phyloP scores from a whole-genome alignment of 345 rosid genomes.

The Abelmoschus esculentus region DNA sequence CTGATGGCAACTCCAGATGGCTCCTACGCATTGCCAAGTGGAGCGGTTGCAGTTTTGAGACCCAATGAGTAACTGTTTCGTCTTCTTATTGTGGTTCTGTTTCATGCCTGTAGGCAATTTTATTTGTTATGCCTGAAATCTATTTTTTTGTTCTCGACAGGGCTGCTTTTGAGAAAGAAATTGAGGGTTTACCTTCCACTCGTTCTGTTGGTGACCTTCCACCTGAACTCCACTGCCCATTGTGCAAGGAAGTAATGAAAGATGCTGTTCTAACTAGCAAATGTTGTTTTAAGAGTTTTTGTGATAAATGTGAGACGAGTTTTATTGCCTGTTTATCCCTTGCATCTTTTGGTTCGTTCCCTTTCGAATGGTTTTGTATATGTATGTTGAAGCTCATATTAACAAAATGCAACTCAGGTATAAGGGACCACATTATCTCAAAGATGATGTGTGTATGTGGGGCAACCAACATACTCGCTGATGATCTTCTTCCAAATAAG shows the following conservation, averaged over 20 bases:
- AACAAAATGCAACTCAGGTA: slow-evolving; percentile 46
- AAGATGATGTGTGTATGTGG: slow-evolving; percentile 81
- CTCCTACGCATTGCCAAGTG: slow-evolving; percentile 94
- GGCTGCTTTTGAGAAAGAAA: slow-evolving; percentile 96
- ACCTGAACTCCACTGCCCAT: slow-evolving; percentile 88
- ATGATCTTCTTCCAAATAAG: slow-evolving; percentile 94
- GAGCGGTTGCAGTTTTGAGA: slow-evolving; percentile 85
- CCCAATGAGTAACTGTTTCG: slow-evolving; percentile 69
- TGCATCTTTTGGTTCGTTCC: neutral
- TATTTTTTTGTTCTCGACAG: slow-evolving; percentile 29
- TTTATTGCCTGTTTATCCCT: neutral
- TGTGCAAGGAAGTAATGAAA: slow-evolving; percentile 91
- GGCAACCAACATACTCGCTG: slow-evolving; percentile 72
- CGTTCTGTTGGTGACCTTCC: slow-evolving; percentile 93
- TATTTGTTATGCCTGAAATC: neutral
- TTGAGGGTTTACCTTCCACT: slow-evolving; percentile 87
- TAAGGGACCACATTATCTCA: slow-evolving; percentile 72
- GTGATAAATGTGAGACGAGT: slow-evolving; percentile 62
- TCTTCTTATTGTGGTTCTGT: neutral
- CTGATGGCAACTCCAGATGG: slow-evolving; percentile 91
- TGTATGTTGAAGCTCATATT: slow-evolving; percentile 3
- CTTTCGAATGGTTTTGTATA: neutral
- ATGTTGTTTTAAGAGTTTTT: slow-evolving; percentile 80
- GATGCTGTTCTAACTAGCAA: slow-evolving; percentile 93
- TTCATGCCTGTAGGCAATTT: neutral